phyloP scores from a whole-genome alignment of 2,329 filamentous ascomycete genomes.

The Westerdykella sp. region DNA sequence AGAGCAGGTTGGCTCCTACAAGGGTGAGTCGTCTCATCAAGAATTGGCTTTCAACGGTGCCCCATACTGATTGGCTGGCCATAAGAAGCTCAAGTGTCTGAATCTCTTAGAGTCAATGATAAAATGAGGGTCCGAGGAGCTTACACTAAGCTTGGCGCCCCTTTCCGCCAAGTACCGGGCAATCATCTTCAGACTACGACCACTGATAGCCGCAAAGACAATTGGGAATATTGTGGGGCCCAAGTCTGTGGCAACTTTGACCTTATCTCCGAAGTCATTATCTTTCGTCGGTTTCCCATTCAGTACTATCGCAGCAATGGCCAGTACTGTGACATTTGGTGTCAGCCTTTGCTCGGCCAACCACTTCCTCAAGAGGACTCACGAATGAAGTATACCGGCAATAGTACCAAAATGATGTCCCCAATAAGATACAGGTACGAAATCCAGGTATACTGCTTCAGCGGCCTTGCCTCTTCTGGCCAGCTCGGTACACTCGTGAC shows the following conservation, averaged over 20 bases:
- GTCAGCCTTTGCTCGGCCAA: background rate
- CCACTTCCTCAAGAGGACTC: constrained; percentile 5
- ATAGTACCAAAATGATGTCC: constrained; percentile 23
- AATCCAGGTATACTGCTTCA: constrained; percentile 23
- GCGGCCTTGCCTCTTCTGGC: constrained; percentile 20
- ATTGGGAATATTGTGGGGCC: constrained; percentile 35
- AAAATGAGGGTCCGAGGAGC: constrained; percentile 3
- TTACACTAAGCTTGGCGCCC: constrained; percentile 26
- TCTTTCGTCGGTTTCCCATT: constrained; percentile 21
- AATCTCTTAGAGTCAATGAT: constrained; percentile 2
- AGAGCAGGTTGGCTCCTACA: constrained; percentile 26
- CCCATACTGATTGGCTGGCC: constrained; percentile 36
- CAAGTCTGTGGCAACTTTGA: constrained; percentile 21
- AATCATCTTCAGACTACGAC: constrained; percentile 33
- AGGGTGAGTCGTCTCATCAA: constrained; percentile 24
- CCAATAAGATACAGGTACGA: constrained; percentile 14
- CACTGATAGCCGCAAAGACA: constrained; percentile 31
- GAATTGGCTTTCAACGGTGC: constrained; percentile 31
- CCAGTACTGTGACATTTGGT: constrained; percentile 18
- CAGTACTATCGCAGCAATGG: constrained; percentile 15
- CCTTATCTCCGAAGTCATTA: constrained; percentile 21
- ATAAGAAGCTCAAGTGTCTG: constrained; percentile 33
- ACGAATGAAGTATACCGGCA: constrained; percentile 34
- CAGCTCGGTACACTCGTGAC: constrained; percentile 22
- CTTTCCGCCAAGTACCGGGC: constrained; percentile 30